Conservation (phyloP, 768 basidiomycete genomes). For the Lenzites betulinus region DNA sequence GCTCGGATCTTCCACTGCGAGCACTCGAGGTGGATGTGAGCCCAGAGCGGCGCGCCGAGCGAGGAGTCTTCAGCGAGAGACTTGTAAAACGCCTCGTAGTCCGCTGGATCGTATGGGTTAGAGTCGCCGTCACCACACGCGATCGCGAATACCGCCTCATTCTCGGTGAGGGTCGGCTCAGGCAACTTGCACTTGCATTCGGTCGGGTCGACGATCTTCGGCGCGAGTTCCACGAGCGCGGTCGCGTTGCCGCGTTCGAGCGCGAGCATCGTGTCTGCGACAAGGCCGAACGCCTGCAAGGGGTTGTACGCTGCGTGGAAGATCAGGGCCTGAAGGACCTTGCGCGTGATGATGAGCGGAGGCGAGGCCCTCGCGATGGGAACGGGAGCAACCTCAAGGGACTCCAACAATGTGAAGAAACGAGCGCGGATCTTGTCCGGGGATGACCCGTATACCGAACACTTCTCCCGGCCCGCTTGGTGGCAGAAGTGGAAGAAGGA, state of each 20-base stretch:
- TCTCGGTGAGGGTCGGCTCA: background rate
- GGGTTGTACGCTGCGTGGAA: slow-evolving; percentile 22
- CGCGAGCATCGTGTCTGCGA: slow-evolving; percentile 13
- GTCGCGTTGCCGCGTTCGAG: slow-evolving; percentile 11
- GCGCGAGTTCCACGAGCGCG: slow-evolving; percentile 13
- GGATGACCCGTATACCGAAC: slow-evolving; percentile 29
- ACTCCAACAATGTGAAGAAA: slow-evolving; percentile 8
- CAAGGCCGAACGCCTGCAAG: background rate
- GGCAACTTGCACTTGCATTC: slow-evolving; percentile 16
- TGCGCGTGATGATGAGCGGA: slow-evolving; percentile 17
- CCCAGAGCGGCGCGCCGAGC: slow-evolving; percentile 21
- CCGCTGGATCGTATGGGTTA: background rate
- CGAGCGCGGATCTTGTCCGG: slow-evolving; percentile 22
- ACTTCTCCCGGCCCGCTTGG: slow-evolving; percentile 26
- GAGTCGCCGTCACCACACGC: slow-evolving; percentile 21
- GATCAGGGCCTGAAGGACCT: slow-evolving; percentile 7
- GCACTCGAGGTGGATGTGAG: slow-evolving; percentile 16
- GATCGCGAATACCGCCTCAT: slow-evolving; percentile 15
- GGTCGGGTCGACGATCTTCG: slow-evolving; percentile 7
- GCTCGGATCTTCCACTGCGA: slow-evolving; percentile 23
- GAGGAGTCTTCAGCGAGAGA: background rate
- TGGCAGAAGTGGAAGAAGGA: slow-evolving; percentile 24
- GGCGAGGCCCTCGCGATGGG: slow-evolving; percentile 15
- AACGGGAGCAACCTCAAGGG: slow-evolving; percentile 12
- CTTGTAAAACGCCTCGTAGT: slow-evolving; percentile 1